A percentile compares a stretch with the other conserved stretches of the same genome.
phyloP scores from a whole-genome alignment of 2,329 filamentous ascomycete genomes.

The Fusarium concolor region DNA sequence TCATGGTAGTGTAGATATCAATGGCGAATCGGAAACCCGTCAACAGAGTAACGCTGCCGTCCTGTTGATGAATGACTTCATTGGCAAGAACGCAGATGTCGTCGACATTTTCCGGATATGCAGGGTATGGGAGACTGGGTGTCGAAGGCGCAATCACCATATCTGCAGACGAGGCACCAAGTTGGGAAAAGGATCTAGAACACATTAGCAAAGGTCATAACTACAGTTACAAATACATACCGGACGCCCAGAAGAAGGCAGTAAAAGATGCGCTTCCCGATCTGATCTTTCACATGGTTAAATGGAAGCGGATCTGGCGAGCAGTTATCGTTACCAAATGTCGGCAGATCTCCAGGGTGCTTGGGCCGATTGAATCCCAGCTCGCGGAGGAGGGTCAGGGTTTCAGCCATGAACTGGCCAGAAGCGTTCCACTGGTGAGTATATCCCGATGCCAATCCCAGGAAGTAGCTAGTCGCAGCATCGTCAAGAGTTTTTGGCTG shows the following conservation, averaged over 20 bases:
- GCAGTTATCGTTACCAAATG: conserved; percentile 55
- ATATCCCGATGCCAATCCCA: conserved; percentile 75
- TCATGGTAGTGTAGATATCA: conserved; percentile 83
- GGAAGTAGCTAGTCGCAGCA: conserved; percentile 80
- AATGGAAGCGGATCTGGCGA: conserved; percentile 61
- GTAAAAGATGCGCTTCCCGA: conserved; percentile 86
- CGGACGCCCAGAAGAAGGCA: conserved; percentile 80
- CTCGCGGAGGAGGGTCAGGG: conserved; percentile 74
- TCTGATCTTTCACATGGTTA: conserved; percentile 78
- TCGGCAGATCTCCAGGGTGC: conserved; percentile 54
- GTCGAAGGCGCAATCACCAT: conserved; percentile 82
- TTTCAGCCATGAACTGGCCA: conserved; percentile 78
- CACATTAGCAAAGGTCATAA: conserved; percentile 24
- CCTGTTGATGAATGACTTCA: conserved; percentile 76
- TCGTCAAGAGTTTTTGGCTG: conserved; percentile 63
- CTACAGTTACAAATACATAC: conserved; percentile 52
- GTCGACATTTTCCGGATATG: conserved; percentile 83
- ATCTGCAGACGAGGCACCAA: conserved; percentile 78
- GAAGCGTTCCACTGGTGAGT: conserved; percentile 75
- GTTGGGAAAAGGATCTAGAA: conserved; percentile 77
- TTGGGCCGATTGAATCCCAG: conserved; percentile 72
- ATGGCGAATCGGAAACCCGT: conserved; percentile 85
- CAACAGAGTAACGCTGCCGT: conserved; percentile 75
- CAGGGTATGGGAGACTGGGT: conserved; percentile 79
- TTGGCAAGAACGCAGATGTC: conserved; percentile 82